Evolutionary conservation across 176 grass and related monocot genomes (phyloP).

Genomic region (Typha latifolia): DNA sequence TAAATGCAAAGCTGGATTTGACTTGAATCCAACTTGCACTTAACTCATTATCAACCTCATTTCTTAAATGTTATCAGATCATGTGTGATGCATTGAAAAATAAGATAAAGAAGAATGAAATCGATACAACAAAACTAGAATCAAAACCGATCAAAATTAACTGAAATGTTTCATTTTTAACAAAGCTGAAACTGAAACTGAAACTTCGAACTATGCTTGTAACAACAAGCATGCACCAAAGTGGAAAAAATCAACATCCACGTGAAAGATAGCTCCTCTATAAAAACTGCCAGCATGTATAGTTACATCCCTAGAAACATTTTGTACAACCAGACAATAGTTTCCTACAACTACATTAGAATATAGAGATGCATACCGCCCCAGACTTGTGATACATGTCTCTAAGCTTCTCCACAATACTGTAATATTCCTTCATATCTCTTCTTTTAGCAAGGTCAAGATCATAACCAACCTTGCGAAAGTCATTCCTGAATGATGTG

Average conservation of each 20-base stretch:
- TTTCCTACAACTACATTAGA: conserved; percentile 14
- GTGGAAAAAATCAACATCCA: neutral
- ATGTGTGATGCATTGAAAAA: no score
- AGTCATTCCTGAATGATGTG: conserved; percentile 39
- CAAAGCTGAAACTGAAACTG: neutral
- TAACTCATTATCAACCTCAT: no score
- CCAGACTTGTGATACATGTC: conserved; percentile 52
- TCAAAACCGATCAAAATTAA: no score
- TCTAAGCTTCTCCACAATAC: conserved; percentile 55
- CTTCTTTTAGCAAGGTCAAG: conserved; percentile 52
- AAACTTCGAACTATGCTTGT: neutral
- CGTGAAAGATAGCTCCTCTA: neutral
- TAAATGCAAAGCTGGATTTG: no score
- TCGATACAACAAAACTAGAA: no score
- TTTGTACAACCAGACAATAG: conserved; percentile 6
- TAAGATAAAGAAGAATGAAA: no score
- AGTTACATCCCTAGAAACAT: neutral
- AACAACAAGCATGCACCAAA: neutral
- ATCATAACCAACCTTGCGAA: conserved; percentile 51
- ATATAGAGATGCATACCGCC: conserved; percentile 43
- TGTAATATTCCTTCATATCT: conserved; percentile 48
- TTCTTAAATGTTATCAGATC: no score
- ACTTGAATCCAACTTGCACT: no score
- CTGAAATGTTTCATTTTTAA: no score
- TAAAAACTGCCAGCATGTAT: neutral